Evolutionary conservation across 495 filamentous ascomycete genomes (phyloP).

Genomic region (Endocarpon pusillum): DNA sequence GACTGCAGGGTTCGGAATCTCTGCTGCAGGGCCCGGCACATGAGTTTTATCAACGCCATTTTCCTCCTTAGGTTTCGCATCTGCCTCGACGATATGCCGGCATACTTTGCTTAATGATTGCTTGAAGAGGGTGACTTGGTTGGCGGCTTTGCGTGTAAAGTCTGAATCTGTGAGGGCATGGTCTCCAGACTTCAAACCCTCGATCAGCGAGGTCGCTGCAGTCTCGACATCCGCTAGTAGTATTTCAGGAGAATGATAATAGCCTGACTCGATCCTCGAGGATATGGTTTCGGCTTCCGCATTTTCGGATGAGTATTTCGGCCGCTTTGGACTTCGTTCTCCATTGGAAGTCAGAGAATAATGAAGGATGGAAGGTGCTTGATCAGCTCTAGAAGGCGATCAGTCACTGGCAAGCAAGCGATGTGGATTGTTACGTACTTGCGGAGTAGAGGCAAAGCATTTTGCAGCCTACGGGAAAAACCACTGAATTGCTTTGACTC

Average conservation of each 20-base stretch:
- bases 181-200: slow-evolving; percentile 6
- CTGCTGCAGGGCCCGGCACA: neutral
- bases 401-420: no score
- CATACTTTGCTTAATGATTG: slow-evolving; percentile 3
- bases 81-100: neutral
- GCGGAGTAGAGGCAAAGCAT: no score
- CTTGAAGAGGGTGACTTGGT: neutral
- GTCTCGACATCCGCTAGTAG: slow-evolving; percentile 32
- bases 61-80: no score
- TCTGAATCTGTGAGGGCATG: neutral
- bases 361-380: no score
- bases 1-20: slow-evolving; percentile 31
- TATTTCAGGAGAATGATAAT: slow-evolving; percentile 29
- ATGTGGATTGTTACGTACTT: no score
- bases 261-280: slow-evolving; percentile 21
- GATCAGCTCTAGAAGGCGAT: no score
- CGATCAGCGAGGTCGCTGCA: slow-evolving; percentile 27
- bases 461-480: no score
- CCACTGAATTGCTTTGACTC: no score
- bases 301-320: slow-evolving; percentile 26
- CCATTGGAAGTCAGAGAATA: no score
- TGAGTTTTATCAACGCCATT: neutral
- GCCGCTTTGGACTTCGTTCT: slow-evolving; percentile 32
- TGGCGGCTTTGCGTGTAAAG: neutral
- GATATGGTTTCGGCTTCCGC: slow-evolving; percentile 24